Percentiles rank a stretch among this genome's conserved stretches.
phyloP scores from a whole-genome alignment of 352 stramenopile species.

The Globisporangium radiosum region DNA sequence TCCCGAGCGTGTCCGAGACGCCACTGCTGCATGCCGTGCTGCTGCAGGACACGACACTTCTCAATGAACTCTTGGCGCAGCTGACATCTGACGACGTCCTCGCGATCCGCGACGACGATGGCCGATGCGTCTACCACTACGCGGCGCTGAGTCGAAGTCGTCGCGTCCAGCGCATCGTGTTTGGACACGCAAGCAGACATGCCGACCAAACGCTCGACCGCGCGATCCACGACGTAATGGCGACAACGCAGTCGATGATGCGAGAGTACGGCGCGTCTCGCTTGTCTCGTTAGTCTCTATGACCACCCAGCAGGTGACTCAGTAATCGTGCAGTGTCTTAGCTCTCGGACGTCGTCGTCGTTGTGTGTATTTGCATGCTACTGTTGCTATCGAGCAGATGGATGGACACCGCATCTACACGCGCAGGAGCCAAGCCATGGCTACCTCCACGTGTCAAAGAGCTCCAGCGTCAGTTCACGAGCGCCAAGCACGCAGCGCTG shows the following conservation, averaged over 20 bases:
- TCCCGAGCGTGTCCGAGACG: slow-evolving; percentile 28
- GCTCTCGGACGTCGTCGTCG: too few relatives aligned
- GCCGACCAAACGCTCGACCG: slow-evolving; percentile 18
- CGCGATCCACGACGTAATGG: slow-evolving; percentile 24
- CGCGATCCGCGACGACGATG: slow-evolving; percentile 18
- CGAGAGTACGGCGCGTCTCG: not conserved
- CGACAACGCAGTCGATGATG: slow-evolving; percentile 27
- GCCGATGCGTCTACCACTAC: slow-evolving; percentile 45
- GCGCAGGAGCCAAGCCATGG: slow-evolving; percentile 14
- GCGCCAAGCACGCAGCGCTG: slow-evolving; percentile 25
- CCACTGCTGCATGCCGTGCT: slow-evolving; percentile 38
- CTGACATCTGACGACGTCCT: slow-evolving; percentile 25
- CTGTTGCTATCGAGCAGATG: slow-evolving; percentile 3
- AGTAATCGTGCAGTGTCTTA: too few relatives aligned
- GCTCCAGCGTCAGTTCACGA: slow-evolving; percentile 18
- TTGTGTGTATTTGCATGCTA: too few relatives aligned
- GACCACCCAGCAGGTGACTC: too few relatives aligned
- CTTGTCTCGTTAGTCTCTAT: not conserved
- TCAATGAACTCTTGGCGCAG: slow-evolving; percentile 18
- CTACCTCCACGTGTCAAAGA: slow-evolving; percentile 40
- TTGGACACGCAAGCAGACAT: slow-evolving; percentile 25
- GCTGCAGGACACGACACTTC: slow-evolving; percentile 14
- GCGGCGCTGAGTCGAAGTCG: slow-evolving; percentile 23
- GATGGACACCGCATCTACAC: slow-evolving; percentile 7
- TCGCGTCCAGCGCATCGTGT: slow-evolving; percentile 17